Base-by-base conservation (phyloP, 108 stramenopile species). In the Cyclotella distinguenda region DNA sequence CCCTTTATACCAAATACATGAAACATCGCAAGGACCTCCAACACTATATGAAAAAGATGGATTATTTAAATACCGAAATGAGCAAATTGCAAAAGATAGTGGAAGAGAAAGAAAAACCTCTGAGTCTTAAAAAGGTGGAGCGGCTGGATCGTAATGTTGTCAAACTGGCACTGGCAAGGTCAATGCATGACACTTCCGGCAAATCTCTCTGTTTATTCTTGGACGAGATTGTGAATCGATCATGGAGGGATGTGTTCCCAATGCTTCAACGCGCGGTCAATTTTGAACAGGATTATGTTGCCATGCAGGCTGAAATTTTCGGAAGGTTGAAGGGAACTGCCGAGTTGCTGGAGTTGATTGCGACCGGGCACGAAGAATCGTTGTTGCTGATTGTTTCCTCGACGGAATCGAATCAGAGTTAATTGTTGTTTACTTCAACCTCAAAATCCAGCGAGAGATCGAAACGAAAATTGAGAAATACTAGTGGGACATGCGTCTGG, bases 221-320 rank as follows among this genome's bases (percentile, higher is more conserved):
- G 26, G 78, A 79, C 18, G 78, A 79, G 36, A 51, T 74, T 16
- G 56, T 62, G 18, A 42, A 55, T 39, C 69, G 78, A 21, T 44
- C 64, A 12, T 79, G 78, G 78, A 55, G 66, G 25, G 78, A 79
- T 57, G 60, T 66, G 5, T 74, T 68, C 43, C 78, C 78, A 33
- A 40, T 74, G 42, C 12, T 79, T 28, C 50, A 68, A 35, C 74
- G 60, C 25, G 27, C 72, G 28, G 49, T 70, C 7, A 19, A 55
- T 13, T 79, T 74, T 38, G 78, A 79, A 36, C 35, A 35, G 18
- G 60, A 62, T 30, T 63, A 50, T 58, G 38, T 68, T 31, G 31
- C 56, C 6, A 62, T 57, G 44, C 72, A 74, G 53, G 65, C 67
- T 39, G 63, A 69, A 56, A 25, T 63, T 13, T 48, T 50, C 56